phyloP scores from a whole-genome alignment of 352 stramenopile species.

The Thalassiosira allenii region DNA sequence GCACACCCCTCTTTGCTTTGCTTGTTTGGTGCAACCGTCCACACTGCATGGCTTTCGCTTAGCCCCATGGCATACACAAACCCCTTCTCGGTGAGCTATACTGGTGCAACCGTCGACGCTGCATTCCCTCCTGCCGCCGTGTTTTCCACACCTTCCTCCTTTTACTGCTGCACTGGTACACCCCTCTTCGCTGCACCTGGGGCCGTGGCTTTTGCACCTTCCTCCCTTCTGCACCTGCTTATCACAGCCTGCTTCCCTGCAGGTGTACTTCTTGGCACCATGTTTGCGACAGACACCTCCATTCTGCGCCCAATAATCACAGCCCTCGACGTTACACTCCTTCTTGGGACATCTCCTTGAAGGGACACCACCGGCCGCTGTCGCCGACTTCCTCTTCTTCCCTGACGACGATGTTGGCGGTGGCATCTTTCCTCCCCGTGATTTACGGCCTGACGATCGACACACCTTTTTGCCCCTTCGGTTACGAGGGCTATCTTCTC shows the following conservation, averaged over 20 bases:
- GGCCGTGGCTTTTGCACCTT: neutral
- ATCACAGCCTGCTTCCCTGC: neutral
- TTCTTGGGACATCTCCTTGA: too few species aligned
- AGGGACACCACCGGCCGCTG: too few species aligned
- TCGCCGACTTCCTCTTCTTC: too few species aligned
- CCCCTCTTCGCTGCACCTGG: conserved; percentile 9
- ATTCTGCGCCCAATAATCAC: conserved; percentile 1
- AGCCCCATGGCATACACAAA: conserved; percentile 19
- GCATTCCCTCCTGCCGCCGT: conserved; percentile 27
- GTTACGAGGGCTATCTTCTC: too few species aligned
- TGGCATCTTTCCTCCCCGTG: too few species aligned
- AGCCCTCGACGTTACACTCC: conserved; percentile 1
- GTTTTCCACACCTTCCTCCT: conserved; percentile 12
- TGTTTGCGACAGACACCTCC: conserved; percentile 5
- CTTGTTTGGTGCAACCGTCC: conserved; percentile 18
- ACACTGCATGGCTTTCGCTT: conserved; percentile 14
- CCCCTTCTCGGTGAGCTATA: conserved; percentile 6
- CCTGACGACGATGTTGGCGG: too few species aligned
- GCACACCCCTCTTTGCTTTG: too few species aligned
- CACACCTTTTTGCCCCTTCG: too few species aligned
- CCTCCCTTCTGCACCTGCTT: conserved; percentile 1
- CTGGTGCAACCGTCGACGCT: conserved; percentile 7
- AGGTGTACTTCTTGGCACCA: neutral
- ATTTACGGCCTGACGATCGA: too few species aligned
- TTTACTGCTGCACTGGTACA: conserved; percentile 18